Conservation (phyloP, 1,139 yeast species). For the Taphrina confusa region DNA sequence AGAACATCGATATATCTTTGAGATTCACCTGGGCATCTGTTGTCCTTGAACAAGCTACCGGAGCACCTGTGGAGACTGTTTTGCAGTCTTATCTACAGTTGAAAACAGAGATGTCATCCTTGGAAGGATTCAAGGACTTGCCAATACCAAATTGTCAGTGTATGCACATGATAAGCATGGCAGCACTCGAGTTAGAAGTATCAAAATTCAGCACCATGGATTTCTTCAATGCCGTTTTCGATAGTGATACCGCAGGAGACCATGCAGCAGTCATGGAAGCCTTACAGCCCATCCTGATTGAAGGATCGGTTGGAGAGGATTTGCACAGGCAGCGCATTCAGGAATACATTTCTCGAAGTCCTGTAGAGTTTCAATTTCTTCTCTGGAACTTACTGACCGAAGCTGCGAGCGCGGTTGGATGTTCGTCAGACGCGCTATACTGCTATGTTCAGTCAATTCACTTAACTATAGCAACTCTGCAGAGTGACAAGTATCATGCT, state of each 20-base stretch:
- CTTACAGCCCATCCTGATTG: constrained; percentile 56
- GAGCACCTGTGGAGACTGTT: constrained; percentile 43
- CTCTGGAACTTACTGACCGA: constrained; percentile 75
- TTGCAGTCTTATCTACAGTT: constrained; percentile 38
- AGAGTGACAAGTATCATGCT: not conserved
- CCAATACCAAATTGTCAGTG: constrained; percentile 51
- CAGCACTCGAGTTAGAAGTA: constrained; percentile 60
- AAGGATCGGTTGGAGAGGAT: constrained; percentile 44
- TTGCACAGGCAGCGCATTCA: constrained; percentile 36
- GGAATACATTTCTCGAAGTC: constrained; percentile 60
- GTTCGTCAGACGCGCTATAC: not conserved
- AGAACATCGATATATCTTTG: constrained; percentile 31
- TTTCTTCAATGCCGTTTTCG: constrained; percentile 62
- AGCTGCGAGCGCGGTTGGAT: constrained; percentile 49
- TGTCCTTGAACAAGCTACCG: constrained; percentile 48
- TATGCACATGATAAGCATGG: constrained; percentile 60
- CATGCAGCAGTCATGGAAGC: constrained; percentile 55
- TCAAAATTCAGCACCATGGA: constrained; percentile 68
- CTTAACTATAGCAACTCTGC: not conserved
- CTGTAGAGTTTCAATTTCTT: constrained; percentile 66
- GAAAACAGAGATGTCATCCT: constrained; percentile 26
- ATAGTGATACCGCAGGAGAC: constrained; percentile 45
- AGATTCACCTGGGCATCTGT: constrained; percentile 52
- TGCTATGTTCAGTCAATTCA: not conserved
- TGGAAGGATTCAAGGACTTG: constrained; percentile 1